Evolutionary conservation across 257 asterid genomes (phyloP).

Genomic region (Scutellaria baicalensis): DNA sequence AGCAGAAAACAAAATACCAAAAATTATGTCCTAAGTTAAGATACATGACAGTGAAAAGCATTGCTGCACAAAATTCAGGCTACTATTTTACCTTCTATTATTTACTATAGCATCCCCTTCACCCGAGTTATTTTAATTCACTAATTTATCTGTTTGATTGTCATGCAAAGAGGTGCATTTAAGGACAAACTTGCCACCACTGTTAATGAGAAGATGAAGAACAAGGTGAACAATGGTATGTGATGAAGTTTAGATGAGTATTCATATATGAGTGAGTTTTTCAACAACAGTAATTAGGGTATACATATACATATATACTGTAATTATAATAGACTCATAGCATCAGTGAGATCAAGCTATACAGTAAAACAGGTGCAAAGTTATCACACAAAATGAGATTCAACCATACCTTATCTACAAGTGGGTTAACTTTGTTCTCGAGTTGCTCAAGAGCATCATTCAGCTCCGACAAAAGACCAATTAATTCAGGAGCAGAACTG

Average conservation of each 20-base stretch:
- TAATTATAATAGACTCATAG: not conserved
- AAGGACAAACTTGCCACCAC: not conserved
- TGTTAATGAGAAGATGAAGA: not conserved
- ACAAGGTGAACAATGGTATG: not conserved
- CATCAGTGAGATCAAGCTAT: not conserved
- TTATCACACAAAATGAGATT: not conserved
- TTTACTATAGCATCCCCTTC: not conserved
- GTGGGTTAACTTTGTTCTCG: conserved; percentile 77
- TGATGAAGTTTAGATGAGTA: not conserved
- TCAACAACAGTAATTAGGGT: not conserved
- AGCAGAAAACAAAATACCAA: not conserved
- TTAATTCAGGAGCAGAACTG: conserved; percentile 93
- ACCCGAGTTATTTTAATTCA: not conserved
- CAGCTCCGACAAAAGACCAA: conserved; percentile 84
- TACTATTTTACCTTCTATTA: not conserved
- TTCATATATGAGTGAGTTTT: not conserved
- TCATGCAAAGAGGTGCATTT: not conserved
- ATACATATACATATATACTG: not conserved
- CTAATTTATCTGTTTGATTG: not conserved
- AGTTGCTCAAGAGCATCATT: conserved; percentile 66
- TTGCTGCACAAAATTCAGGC: not conserved
- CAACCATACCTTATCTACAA: conserved; percentile 53
- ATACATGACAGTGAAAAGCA: not conserved
- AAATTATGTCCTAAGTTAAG: not conserved
- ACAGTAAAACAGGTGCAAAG: not conserved